Evolutionary conservation across 805 yeast genomes (phyloP).

Genomic region (Cyberlindnera amylophila): DNA sequence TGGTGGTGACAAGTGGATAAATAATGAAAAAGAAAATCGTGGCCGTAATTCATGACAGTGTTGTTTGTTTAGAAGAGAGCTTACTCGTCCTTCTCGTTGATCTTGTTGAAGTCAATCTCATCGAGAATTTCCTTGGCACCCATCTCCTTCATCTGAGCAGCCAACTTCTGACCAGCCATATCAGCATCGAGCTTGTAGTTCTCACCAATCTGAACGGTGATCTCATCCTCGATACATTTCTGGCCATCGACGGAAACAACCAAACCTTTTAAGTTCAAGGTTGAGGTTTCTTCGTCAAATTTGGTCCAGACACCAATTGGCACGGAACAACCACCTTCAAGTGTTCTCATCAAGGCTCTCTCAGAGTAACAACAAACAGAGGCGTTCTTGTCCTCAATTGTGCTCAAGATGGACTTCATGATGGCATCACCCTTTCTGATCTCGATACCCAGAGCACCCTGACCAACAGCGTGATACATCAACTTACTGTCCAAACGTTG

Average conservation of each 20-base stretch:
- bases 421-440: conserved; percentile 65
- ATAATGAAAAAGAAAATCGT: conserved; percentile 3
- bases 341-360: conserved; percentile 75
- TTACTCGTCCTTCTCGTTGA: conserved; percentile 34
- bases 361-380: conserved; percentile 83
- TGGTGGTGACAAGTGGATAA: conserved; percentile 1
- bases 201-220: conserved; percentile 27
- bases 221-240: conserved; percentile 57
- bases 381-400: conserved; percentile 62
- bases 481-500: conserved; percentile 64
- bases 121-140: conserved; percentile 88
- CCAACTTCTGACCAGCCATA: conserved; percentile 65
- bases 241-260: conserved; percentile 86
- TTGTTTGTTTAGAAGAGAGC: neutral
- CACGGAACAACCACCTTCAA: conserved; percentile 98
- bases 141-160: conserved; percentile 55
- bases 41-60: conserved; percentile 4
- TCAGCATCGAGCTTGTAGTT: conserved; percentile 59
- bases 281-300: conserved; percentile 43
- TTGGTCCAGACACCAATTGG: conserved; percentile 87
- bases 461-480: conserved; percentile 98
- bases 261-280: conserved; percentile 57
- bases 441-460: conserved; percentile 95
- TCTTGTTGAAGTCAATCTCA: conserved; percentile 67
- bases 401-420: conserved; percentile 54